Percentiles rank a stretch among this genome's conserved stretches.
These are phyloP conservation scores for Pichia sp. DNA, from an alignment of 1,139 yeast genomes.

Conservation along the genomic window DNA sequence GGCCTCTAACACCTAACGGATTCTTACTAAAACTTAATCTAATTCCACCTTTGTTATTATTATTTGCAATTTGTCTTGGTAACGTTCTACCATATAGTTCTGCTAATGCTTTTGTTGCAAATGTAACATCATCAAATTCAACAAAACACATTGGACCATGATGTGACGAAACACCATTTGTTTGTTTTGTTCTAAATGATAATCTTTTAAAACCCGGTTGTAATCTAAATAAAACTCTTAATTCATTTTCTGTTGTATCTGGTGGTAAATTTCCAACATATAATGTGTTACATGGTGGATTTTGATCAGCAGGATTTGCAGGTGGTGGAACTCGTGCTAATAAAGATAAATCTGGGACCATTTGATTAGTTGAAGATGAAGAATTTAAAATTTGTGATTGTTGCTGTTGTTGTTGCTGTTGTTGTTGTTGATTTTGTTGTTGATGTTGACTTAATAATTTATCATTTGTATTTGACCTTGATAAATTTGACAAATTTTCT, in stretches of 20 bases:
- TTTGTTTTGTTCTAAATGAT: slow-evolving; percentile 74
- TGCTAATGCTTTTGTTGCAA: slow-evolving; percentile 89
- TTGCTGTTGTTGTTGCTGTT: not conserved
- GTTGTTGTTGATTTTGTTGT: not conserved
- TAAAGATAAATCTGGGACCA: slow-evolving; percentile 62
- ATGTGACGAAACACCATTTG: slow-evolving; percentile 38
- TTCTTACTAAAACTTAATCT: slow-evolving; percentile 89
- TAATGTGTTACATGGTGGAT: slow-evolving; percentile 95
- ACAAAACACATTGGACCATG: slow-evolving; percentile 99
- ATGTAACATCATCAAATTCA: slow-evolving; percentile 92
- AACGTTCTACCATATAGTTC: slow-evolving; percentile 84
- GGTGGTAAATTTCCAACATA: slow-evolving; percentile 97
- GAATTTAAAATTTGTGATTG: not conserved
- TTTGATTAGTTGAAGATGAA: not conserved
- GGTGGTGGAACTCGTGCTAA: slow-evolving; percentile 87
- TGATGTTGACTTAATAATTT: not conserved
- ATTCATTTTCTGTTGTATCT: slow-evolving; percentile 91
- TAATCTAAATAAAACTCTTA: slow-evolving; percentile 77
- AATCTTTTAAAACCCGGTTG: slow-evolving; percentile 90
- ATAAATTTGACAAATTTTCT: slow-evolving; percentile 2
- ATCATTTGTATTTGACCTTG: slow-evolving; percentile 17
- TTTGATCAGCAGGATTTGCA: slow-evolving; percentile 97
- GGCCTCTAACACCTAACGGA: slow-evolving; percentile 92
- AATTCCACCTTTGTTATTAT: slow-evolving; percentile 71
- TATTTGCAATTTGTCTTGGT: slow-evolving; percentile 56